Conservation (phyloP, 257 asterid genomes). For the Solanum arcanum region DNA sequence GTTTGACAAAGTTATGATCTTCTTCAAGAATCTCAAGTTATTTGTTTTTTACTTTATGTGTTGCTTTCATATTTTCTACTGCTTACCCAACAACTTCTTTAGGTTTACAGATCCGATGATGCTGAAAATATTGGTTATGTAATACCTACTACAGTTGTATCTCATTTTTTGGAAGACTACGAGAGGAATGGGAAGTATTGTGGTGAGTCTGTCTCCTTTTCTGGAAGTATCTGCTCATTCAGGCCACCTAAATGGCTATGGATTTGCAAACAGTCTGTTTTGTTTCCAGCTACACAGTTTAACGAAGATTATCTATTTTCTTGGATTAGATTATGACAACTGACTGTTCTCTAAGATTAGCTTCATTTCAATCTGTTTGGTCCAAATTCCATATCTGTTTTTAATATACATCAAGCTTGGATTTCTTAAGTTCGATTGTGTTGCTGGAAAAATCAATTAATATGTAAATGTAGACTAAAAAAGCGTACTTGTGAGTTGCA, state of each 20-base stretch:
- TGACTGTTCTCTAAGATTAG: not conserved
- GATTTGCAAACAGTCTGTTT: not conserved
- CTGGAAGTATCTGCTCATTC: not conserved
- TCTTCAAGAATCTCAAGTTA: not conserved
- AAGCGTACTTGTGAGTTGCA: not conserved
- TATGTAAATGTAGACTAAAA: not conserved
- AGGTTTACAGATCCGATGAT: slow-evolving; percentile 97
- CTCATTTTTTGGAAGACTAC: slow-evolving; percentile 95
- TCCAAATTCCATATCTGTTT: not conserved
- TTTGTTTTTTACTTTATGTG: not conserved
- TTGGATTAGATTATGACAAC: not conserved
- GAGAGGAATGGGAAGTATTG: slow-evolving; percentile 78
- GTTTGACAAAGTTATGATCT: not conserved
- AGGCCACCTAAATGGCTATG: not conserved
- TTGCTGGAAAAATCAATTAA: not conserved
- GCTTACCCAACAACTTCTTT: slow-evolving; percentile 36
- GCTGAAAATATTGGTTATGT: slow-evolving; percentile 94
- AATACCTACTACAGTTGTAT: slow-evolving; percentile 83
- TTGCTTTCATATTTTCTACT: slow-evolving; percentile 3
- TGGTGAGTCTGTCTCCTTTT: slow-evolving; percentile 35
- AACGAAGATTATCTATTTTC: not conserved
- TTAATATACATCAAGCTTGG: not conserved
- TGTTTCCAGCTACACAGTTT: not conserved
- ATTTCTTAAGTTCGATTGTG: not conserved
- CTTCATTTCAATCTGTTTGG: not conserved